Conservation (phyloP, 2,329 filamentous ascomycete species). For the Penicillium concentricum region DNA sequence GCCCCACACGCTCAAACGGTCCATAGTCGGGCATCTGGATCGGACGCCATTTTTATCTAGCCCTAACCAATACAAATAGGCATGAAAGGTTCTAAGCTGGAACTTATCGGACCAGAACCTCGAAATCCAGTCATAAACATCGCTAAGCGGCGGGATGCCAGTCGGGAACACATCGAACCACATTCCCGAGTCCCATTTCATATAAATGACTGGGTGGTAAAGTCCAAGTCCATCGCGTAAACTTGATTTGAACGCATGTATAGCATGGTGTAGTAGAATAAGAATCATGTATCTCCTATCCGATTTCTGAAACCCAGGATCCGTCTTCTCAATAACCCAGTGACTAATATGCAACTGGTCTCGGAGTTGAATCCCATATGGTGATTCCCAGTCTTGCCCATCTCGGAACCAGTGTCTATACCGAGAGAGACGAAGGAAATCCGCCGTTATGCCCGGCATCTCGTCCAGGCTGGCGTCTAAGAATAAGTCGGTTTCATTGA, state of each 20-base stretch:
- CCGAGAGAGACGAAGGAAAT: not conserved
- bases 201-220: not conserved
- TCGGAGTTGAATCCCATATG: not conserved
- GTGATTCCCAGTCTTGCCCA: not conserved
- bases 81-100: not conserved
- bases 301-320: not conserved
- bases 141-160: not conserved
- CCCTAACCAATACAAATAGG: not conserved
- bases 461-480: not conserved
- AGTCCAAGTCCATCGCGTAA: not conserved
- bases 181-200: not conserved
- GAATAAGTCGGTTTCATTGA: not conserved
- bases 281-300: not conserved
- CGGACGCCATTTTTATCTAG: too few relatives aligned
- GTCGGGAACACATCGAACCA: not conserved
- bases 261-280: not conserved
- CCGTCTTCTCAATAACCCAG: not conserved
- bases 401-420: constrained; percentile 1
- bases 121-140: not conserved
- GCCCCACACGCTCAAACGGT: not conserved
- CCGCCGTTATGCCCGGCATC: not conserved
- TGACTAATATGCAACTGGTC: not conserved
- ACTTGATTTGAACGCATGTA: not conserved
- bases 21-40: not conserved
- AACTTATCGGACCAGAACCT: not conserved